Conservation (phyloP, 805 yeast species). For the Pichia occidentalis region DNA sequence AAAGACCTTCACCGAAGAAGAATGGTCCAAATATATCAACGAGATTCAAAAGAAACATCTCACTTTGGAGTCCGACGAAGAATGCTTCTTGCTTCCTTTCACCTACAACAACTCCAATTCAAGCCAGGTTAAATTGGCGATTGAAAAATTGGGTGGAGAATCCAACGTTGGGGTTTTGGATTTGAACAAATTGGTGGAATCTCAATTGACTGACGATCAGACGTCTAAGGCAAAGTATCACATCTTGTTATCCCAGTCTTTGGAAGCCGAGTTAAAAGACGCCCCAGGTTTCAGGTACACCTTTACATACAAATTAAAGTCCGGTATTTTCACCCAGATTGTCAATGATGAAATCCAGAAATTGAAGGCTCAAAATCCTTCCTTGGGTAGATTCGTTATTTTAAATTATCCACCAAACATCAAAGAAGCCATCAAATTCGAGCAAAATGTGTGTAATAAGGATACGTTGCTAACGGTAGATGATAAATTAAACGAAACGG, state of each 20-base stretch:
- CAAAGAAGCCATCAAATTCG: slow-evolving; percentile 65
- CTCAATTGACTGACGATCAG: slow-evolving; percentile 34
- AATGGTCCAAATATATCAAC: slow-evolving; percentile 37
- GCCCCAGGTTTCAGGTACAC: slow-evolving; percentile 24
- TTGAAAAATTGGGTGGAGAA: slow-evolving; percentile 15
- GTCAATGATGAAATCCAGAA: slow-evolving; percentile 32
- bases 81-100: slow-evolving; percentile 28
- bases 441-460: slow-evolving; percentile 55
- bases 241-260: slow-evolving; percentile 42
- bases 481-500: slow-evolving; percentile 33
- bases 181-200: slow-evolving; percentile 41
- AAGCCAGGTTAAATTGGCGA: slow-evolving; percentile 13
- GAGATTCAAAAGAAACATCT: slow-evolving; percentile 28
- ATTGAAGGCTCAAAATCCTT: slow-evolving; percentile 21
- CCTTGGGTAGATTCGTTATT: slow-evolving; percentile 43
- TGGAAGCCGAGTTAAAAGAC: slow-evolving; percentile 23
- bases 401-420: slow-evolving; percentile 55
- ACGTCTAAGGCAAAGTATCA: slow-evolving; percentile 40
- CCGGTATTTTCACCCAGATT: slow-evolving; percentile 47
- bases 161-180: slow-evolving; percentile 38
- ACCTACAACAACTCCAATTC: slow-evolving; percentile 14
- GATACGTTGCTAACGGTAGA: slow-evolving; percentile 33
- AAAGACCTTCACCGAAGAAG: slow-evolving; percentile 42
- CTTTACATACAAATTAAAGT: slow-evolving; percentile 29
- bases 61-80: slow-evolving; percentile 21